These are phyloP conservation scores for Penium margaritaceum DNA, from an alignment of 139 green algal genomes.

Conservation along the genomic window DNA sequence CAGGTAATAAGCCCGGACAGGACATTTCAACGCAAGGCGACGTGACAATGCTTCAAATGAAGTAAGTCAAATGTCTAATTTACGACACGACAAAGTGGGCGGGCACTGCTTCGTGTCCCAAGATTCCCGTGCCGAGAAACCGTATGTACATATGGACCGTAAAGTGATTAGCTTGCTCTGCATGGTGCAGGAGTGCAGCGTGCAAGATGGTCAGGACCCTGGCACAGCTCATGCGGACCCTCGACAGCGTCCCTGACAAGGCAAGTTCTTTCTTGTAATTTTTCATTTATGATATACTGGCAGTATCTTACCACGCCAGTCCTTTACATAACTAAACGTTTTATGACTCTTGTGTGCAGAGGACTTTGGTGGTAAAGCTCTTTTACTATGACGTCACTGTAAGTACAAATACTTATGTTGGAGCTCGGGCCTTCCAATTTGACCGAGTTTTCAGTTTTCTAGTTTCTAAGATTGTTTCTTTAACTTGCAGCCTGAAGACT, in stretches of 20 bases:
- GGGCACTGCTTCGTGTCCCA: constrained; percentile 6
- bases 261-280: constrained; percentile 10
- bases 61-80: constrained; percentile 9
- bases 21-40: constrained; percentile 13
- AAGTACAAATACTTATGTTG: constrained; percentile 4
- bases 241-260: constrained; percentile 40
- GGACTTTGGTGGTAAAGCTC: constrained; percentile 37
- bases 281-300: neutral
- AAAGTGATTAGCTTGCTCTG: no score
- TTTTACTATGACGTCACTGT: constrained; percentile 42
- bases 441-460: neutral
- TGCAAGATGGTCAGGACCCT: constrained; percentile 44
- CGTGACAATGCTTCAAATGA: constrained; percentile 24
- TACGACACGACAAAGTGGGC: neutral
- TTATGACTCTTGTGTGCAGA: constrained; percentile 13
- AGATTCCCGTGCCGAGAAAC: no score
- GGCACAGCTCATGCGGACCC: constrained; percentile 39
- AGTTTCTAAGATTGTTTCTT: neutral
- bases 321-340: neutral
- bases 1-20: constrained; percentile 5
- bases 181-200: constrained; percentile 27
- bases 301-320: neutral
- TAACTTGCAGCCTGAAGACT: constrained; percentile 40
- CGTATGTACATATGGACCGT: no score
- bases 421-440: no score